Evolutionary conservation across 371 early-diverging fungal genomes (phyloP).

Genomic region (Apophysomyces sp.): DNA sequence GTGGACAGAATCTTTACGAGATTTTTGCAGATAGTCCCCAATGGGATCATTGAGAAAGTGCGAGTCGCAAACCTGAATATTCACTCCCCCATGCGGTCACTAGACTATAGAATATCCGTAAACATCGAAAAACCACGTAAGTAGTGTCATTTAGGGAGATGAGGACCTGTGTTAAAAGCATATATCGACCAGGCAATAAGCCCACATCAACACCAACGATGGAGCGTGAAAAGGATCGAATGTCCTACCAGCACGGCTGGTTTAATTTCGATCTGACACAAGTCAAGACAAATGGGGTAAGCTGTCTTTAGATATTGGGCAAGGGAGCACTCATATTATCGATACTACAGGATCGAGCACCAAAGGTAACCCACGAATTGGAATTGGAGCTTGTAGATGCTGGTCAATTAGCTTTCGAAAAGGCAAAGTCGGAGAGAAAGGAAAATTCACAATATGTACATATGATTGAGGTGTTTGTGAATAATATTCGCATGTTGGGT

Average conservation of each 20-base stretch:
- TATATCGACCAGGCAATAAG: constrained; percentile 12
- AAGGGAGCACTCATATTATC: not conserved
- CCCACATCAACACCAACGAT: constrained; percentile 37
- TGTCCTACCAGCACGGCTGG: constrained; percentile 73
- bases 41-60: constrained; percentile 65
- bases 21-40: constrained; percentile 42
- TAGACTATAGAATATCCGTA: constrained; percentile 76
- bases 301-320: constrained; percentile 3
- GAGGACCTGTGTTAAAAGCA: not conserved
- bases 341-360: not conserved
- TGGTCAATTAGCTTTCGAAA: constrained; percentile 32
- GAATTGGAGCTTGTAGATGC: constrained; percentile 61
- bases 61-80: constrained; percentile 70
- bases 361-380: constrained; percentile 44
- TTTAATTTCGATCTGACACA: constrained; percentile 78
- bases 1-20: not conserved
- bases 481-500: constrained; percentile 52
- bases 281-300: constrained; percentile 50
- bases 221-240: constrained; percentile 73
- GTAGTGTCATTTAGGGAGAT: not conserved
- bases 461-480: constrained; percentile 55
- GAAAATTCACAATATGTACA: constrained; percentile 48
- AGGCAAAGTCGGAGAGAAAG: constrained; percentile 29
- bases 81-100: constrained; percentile 63
- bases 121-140: constrained; percentile 65